Base-by-base conservation (phyloP, 2,329 filamentous ascomycete genomes). In the Colletotrichum theobromicola region DNA sequence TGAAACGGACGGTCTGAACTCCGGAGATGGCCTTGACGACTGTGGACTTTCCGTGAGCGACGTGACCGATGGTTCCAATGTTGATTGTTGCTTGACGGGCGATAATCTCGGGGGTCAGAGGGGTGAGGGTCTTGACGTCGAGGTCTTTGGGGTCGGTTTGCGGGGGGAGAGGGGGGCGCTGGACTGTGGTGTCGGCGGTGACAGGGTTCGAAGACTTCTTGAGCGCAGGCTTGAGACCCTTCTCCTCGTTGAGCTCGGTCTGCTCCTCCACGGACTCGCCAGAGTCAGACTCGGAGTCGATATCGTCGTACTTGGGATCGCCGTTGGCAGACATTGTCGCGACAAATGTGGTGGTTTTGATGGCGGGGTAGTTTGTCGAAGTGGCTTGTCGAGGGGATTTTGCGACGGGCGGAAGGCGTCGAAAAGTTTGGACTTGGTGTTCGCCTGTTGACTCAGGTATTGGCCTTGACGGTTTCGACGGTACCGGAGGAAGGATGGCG, bases 11-110 rank as follows among this genome's bases (percentile, higher is more conserved):
- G 21, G 97, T 99, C 90, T 99, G 97, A 77, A 99, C 97, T 77
- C 97, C 97, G 2, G 97, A 98, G 81, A 99, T 98, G 81, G 97
- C 97, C 90, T 99, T 99, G 81, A 99, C 97, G 65, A 99, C 97
- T 26, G 97, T 99, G 76, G 95, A 98, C 86, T 98, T 98, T 84
- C 96, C 96, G 94, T 98, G 96, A 83, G 97, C 97, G 90, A 98
- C 96, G 85, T 98, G 97, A 71, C 96, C 96, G 85, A 99, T 98
- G 76, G 97, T 98, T 78, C 96, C 97, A 81, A 98, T 98, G 87
- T 98, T 98, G 90, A 98, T 98, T 71, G 97, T 99, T 70, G 97
- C 97, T 90, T 99, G 97, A 81, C 97, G 92, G 76, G 95, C 95
- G 83, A 99, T 99, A 83, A 99, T 98, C 85, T 98, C 96, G 78